Evolutionary conservation across 169 alveolate species (phyloP).

Genomic region (Plasmodium vivax): DNA sequence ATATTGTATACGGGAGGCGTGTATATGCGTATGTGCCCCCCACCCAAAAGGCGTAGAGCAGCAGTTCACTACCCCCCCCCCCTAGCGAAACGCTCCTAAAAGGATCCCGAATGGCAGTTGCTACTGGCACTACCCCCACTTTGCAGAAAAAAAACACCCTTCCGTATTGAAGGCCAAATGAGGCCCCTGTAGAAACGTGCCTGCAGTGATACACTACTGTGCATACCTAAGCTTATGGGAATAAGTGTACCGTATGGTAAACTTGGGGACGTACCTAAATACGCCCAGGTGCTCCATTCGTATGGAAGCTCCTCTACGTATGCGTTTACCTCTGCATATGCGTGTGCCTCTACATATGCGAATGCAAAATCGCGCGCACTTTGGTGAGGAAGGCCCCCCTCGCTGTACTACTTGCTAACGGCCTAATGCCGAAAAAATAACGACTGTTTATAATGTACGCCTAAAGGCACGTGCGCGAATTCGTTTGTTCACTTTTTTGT

Average conservation of each 20-base stretch:
- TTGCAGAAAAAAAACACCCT: not conserved
- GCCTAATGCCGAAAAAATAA: not conserved
- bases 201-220: not conserved
- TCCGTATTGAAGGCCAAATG: not conserved
- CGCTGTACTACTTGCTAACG: not conserved
- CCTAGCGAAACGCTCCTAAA: not conserved
- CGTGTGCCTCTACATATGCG: not conserved
- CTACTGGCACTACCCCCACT: not conserved
- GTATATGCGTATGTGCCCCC: not conserved
- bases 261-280: not conserved
- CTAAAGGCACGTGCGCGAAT: not conserved
- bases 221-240: not conserved
- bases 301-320: not conserved
- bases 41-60: not conserved
- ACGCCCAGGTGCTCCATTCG: not conserved
- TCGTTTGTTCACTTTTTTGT: constrained; percentile 3
- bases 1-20: not conserved
- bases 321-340: not conserved
- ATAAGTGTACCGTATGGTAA: not conserved
- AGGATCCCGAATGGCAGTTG: not conserved
- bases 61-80: not conserved
- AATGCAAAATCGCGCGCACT: not conserved
- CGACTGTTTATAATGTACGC: not conserved
- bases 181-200: not conserved
- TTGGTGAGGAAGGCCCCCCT: not conserved